Base-by-base conservation (phyloP, 2,329 filamentous ascomycete genomes). In the Penicillium nordicum region DNA sequence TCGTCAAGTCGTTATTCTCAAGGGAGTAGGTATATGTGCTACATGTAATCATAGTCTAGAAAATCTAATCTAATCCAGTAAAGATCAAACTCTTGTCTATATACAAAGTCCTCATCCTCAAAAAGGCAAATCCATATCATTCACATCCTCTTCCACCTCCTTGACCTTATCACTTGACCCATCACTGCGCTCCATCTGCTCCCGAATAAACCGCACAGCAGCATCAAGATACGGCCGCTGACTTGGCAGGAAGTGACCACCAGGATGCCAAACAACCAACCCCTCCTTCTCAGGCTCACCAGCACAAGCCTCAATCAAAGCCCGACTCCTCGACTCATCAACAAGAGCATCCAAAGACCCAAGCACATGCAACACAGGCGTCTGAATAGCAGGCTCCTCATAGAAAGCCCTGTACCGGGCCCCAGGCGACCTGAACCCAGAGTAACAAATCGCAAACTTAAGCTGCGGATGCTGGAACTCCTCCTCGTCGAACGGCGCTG, bases 281-380 rank as follows among this genome's bases (percentile, higher is more conserved):
- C 74, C 77, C 53, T 80, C 78, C 43, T 70, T 74, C 63, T 82
- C 65, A 69, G 61, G 84, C 79, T 68, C 79, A 44, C 79, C 80
- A 60, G 72, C 81, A 71, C 86, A 90, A 45, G 82, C 80, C 25
- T 91, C 85, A 3, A 89, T 80, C 56, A 97, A 74, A 23, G 79
- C 82, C 66, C 83, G 78, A 71, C 85, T 90, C 67, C 90, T 79
- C 51, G 75, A 74, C 78, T 97, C 92, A 32, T 92, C 89, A 0
- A 97, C 92, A 0, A 97, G 90, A 3, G 88, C 90, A 76, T 97
- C 93, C 64, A 96, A 77, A 52, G 85, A 88, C 1, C 93, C 93
- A 27, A 96, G 72, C 64, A 92, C 88, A 76, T 96, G 91, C 74
- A 96, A 72, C 60, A 89, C 84, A 0, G 90, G 89, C 57, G 92